Percentiles rank a stretch among this genome's conserved stretches.
Conservation (phyloP, 2,329 filamentous ascomycete species). For the Alternaria novae-zelandiae region DNA sequence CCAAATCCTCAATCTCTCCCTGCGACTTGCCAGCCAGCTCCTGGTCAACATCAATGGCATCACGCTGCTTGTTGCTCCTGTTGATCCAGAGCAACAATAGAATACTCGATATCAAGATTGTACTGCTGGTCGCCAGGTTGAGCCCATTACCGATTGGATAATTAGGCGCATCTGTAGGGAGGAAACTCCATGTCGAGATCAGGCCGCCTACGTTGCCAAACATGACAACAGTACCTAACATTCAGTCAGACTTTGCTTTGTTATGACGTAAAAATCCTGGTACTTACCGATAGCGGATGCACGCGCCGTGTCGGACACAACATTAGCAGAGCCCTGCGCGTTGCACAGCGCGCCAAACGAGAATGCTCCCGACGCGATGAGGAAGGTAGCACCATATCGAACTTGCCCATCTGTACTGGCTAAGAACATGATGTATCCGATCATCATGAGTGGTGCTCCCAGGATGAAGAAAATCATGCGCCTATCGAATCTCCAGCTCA, state of each 20-base stretch:
- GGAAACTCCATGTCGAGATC: constrained; percentile 69
- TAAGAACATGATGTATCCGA: constrained; percentile 73
- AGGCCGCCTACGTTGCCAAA: constrained; percentile 75
- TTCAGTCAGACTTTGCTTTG: neutral
- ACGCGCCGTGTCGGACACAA: constrained; percentile 73
- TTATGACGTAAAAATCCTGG: neutral
- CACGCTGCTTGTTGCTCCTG: constrained; percentile 66
- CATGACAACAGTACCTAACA: constrained; percentile 67
- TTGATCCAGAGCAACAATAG: constrained; percentile 66
- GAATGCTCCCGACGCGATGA: constrained; percentile 70
- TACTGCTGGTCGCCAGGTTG: constrained; percentile 68
- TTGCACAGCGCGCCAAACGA: constrained; percentile 69
- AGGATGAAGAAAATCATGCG: constrained; percentile 67
- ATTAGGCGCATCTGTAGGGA: constrained; percentile 68
- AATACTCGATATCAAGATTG: constrained; percentile 60
- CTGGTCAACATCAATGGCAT: constrained; percentile 60
- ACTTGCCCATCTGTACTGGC: constrained; percentile 57
- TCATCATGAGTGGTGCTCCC: constrained; percentile 68
- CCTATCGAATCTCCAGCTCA: constrained; percentile 66
- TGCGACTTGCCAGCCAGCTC: constrained; percentile 59
- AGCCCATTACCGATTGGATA: constrained; percentile 75
- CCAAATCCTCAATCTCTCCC: constrained; percentile 42
- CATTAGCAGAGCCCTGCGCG: constrained; percentile 72
- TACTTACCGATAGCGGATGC: constrained; percentile 64
- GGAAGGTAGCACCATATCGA: constrained; percentile 73